A percentile compares a stretch with the other conserved stretches of the same genome.
Evolutionary conservation across 2,329 filamentous ascomycete species (phyloP).

Genomic region (Domatiomyces catenatus): DNA sequence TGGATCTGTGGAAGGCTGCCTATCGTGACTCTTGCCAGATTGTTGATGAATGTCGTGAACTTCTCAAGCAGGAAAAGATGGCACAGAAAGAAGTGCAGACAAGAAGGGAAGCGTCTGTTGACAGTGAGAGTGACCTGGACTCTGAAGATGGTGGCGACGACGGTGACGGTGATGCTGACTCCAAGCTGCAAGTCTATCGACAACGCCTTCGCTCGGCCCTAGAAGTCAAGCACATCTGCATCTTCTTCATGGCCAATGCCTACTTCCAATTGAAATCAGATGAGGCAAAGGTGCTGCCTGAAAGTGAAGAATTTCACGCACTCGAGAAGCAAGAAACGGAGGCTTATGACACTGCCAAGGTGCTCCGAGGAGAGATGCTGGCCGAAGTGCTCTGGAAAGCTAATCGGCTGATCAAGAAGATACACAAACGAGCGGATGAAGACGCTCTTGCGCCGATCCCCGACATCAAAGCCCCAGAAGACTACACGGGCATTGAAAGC

Average conservation of each 20-base stretch:
- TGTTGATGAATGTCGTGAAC: conserved; percentile 48
- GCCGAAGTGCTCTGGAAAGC: conserved; percentile 42
- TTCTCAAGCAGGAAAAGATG: conserved; percentile 37
- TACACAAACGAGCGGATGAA: conserved; percentile 31
- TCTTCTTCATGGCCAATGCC: conserved; percentile 73
- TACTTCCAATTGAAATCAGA: conserved; percentile 72
- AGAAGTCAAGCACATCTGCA: conserved; percentile 65
- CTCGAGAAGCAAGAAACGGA: conserved; percentile 57
- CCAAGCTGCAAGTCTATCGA: conserved; percentile 42
- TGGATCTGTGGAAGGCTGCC: conserved; percentile 52
- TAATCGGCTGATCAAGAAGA: conserved; percentile 45
- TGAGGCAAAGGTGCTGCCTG: conserved; percentile 44
- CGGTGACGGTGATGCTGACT: conserved; percentile 23
- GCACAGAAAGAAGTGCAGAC: conserved; percentile 18
- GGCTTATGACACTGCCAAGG: conserved; percentile 64
- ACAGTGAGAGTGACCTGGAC: conserved; percentile 12
- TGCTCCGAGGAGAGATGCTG: conserved; percentile 64
- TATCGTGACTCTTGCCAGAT: conserved; percentile 32
- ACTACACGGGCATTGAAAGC: conserved; percentile 54
- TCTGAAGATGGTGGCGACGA: conserved; percentile 26
- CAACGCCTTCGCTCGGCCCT: conserved; percentile 56
- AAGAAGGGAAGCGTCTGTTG: conserved; percentile 18
- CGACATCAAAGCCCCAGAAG: conserved; percentile 39
- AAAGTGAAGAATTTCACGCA: conserved; percentile 29
- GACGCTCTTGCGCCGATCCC: conserved; percentile 49